A percentile compares a stretch with the other conserved stretches of the same genome.
Conservation (phyloP, 2,329 filamentous ascomycete genomes). For the Hypoxylon sp. region DNA sequence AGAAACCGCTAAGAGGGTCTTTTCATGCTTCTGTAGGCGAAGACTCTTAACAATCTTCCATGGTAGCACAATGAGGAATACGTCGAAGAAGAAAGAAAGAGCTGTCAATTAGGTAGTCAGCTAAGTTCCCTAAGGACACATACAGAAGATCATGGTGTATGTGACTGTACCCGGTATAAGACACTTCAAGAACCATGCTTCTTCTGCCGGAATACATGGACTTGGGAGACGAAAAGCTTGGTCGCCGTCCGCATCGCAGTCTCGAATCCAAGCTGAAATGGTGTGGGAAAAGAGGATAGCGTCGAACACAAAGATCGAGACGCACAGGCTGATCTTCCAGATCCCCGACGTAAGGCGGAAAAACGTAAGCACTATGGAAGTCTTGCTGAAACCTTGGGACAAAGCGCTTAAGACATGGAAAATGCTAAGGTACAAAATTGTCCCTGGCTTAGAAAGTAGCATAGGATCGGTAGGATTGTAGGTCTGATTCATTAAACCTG, state of each 20-base stretch:
- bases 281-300: constrained; percentile 31
- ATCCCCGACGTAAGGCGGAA: constrained; percentile 30
- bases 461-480: constrained; percentile 7
- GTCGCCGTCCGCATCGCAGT: constrained; percentile 20
- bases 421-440: constrained; percentile 28
- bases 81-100: constrained; percentile 36
- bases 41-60: constrained; percentile 40
- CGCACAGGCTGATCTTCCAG: constrained; percentile 35
- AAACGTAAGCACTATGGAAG: constrained; percentile 36
- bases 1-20: constrained; percentile 36
- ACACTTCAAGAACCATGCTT: constrained; percentile 24
- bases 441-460: constrained; percentile 25
- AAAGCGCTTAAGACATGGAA: constrained; percentile 39
- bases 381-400: constrained; percentile 38
- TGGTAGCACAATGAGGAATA: constrained; percentile 33
- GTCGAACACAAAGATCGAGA: constrained; percentile 16
- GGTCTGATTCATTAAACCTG: constrained; percentile 28
- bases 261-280: constrained; percentile 38
- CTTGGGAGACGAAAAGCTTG: constrained; percentile 29
- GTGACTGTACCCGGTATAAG: constrained; percentile 30
- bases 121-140: background rate
- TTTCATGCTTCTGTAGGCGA: constrained; percentile 36
- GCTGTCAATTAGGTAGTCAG: constrained; percentile 32
- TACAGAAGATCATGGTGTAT: background rate
- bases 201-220: constrained; percentile 26